Base-by-base conservation (phyloP, 805 yeast genomes). In the Candida suzukii region DNA sequence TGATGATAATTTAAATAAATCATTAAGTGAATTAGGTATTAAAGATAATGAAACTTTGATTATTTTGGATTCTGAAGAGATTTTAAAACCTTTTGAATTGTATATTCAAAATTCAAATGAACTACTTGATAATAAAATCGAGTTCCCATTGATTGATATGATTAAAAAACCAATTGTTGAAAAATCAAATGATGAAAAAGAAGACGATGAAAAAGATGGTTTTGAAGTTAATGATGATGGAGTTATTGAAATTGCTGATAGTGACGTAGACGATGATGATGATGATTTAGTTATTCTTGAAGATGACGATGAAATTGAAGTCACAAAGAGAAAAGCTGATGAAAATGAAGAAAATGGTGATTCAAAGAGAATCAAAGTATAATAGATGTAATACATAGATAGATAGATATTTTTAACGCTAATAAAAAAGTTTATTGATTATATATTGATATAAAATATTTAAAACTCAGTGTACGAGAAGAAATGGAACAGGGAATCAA, bases 61-160 rank as follows among this genome's bases (percentile, higher is more conserved):
- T 2, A 70, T 93, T 16, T 77, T 82, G 37, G 99, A 93, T 60
- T 96, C 91, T 41, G 81, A 78, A 32, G 96, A 85, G 47, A 63
- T 59, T 27, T 61, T 73, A 35, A 82, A 78, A 48, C 74, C 77
- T 34, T 64, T 82, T 30, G 91, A 86, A 50, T 66, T 88, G 35
- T 78, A 76, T 12, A 46, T 41, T 12, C 41, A 42, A 35, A 38
- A n/a, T n/a, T n/a, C n/a, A n/a, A n/a, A n/a, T n/a, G n/a, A n/a
- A n/a, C n/a, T n/a, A n/a, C n/a, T n/a, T n/a, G n/a, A n/a, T n/a
- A n/a, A n/a, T n/a, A n/a, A n/a, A n/a, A n/a, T n/a, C n/a, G n/a
- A n/a, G n/a, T n/a, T n/a, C n/a, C n/a, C n/a, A n/a, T n/a, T n/a
- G n/a, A n/a, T n/a, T n/a, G n/a, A 18, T 0, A 44, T 60, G 9